These are phyloP conservation scores for Biscutella laevigata DNA, from an alignment of 441 rosid genomes.

Conservation along the genomic window DNA sequence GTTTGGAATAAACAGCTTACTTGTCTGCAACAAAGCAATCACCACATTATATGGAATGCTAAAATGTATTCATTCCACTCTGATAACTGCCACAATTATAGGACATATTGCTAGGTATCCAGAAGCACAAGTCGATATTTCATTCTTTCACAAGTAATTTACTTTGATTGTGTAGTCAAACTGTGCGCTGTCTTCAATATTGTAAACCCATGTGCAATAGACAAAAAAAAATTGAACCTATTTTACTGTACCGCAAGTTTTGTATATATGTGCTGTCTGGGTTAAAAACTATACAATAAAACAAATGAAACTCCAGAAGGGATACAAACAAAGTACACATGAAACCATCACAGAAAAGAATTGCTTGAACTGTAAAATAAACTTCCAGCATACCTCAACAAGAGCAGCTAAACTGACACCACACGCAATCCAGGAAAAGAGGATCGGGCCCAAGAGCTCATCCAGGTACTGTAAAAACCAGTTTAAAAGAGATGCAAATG, in stretches of 20 bases:
- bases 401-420: constrained; percentile 87
- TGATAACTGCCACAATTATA: neutral
- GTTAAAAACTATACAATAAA: neutral
- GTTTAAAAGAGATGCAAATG: constrained; percentile 5
- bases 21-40: constrained; percentile 40
- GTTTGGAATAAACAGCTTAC: constrained; percentile 57
- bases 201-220: neutral
- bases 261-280: neutral
- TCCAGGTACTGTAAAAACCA: constrained; percentile 69
- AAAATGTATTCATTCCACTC: constrained; percentile 12
- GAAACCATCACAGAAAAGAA: constrained; percentile 5
- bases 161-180: constrained; percentile 1
- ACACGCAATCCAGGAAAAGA: constrained; percentile 84
- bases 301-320: neutral
- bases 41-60: constrained; percentile 10
- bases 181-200: neutral
- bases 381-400: constrained; percentile 58
- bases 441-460: constrained; percentile 75
- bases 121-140: constrained; percentile 2
- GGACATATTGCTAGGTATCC: constrained; percentile 9
- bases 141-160: constrained; percentile 1
- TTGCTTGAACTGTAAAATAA: neutral
- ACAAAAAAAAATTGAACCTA: neutral
- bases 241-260: neutral
- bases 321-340: neutral